Base-by-base conservation (phyloP, 805 yeast genomes). In the Suhomyces prunicola region DNA sequence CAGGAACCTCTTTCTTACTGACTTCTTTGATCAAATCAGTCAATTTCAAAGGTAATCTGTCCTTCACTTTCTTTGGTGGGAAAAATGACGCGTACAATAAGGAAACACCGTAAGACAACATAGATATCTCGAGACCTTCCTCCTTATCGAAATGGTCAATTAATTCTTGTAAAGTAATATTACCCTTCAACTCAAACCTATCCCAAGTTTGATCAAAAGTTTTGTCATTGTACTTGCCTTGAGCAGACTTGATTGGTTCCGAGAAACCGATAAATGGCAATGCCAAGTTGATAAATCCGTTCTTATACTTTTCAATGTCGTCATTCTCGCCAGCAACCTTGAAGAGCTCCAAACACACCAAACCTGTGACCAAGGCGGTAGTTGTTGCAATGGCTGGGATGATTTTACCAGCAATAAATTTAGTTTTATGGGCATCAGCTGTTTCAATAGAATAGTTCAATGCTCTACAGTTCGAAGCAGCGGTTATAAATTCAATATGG, bases 371-470 rank as follows among this genome's bases (percentile, higher is more conserved):
- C 60, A 92, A 76, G 8, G 97, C 96, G n/a, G 99, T 94, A 1
- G 99, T 94, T 2, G 99, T 94, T 36, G 99, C 99, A 76, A 94
- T 94, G 19, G 99, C 99, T 13, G 99, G 99, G 60, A 94, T 94
- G 60, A 94, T 94, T 72, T 96, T 86, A 47, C 99, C 99, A 6
- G 99, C 99, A 69, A 94, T 93, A 64, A 93, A 90, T 76, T 94
- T 94, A 39, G 99, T 94, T 76, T 88, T 90, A 49, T 86, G 85
- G 57, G 85, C 83, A 66, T 93, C 97, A 36, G 93, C 97, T 10
- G 90, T 76, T 65, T 90, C 96, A 60, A 93, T 91, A 41, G 84
- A 81, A 67, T 93, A 93, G 73, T 91, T 93, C 72, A 84, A 78
- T 27, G 99, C 99, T 70, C 99, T 86, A 72, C 96, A 84, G 70